phyloP scores from a whole-genome alignment of 306 rosid species.

The Chamaecrista fasciculata region DNA sequence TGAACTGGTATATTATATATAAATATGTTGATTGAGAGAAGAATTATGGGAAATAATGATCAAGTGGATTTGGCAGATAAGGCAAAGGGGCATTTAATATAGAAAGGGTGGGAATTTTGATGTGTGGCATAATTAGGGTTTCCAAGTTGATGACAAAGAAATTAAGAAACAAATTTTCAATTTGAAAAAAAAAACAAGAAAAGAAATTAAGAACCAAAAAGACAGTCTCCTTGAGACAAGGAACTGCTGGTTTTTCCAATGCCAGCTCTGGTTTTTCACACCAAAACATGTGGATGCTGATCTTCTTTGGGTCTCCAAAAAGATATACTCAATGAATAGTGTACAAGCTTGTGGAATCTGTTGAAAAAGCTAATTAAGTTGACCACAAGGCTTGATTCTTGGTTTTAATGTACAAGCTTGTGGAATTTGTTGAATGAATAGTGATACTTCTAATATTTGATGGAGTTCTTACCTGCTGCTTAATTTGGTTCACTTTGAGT shows the following conservation, averaged over 20 bases:
- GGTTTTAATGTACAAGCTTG: not conserved
- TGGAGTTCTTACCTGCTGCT: not conserved
- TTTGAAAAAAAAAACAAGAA: too few species aligned
- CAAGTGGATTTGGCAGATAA: slow-evolving; percentile 13
- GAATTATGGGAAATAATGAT: not conserved
- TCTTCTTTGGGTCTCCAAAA: slow-evolving; percentile 38
- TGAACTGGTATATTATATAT: too few species aligned
- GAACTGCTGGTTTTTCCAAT: slow-evolving; percentile 39
- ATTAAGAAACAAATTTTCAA: too few species aligned
- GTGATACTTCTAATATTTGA: not conserved
- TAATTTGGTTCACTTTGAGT: slow-evolving; percentile 6
- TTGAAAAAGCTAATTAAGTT: slow-evolving; percentile 7
- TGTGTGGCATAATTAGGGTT: not conserved
- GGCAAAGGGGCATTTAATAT: slow-evolving; percentile 6
- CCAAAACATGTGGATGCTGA: slow-evolving; percentile 42
- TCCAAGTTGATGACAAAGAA: slow-evolving; percentile 34
- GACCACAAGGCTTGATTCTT: slow-evolving; percentile 20
- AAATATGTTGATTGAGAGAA: too few species aligned
- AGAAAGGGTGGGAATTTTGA: slow-evolving; percentile 12
- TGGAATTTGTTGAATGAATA: slow-evolving; percentile 23
- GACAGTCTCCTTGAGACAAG: slow-evolving; percentile 45
- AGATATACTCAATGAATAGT: slow-evolving; percentile 28
- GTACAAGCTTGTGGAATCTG: slow-evolving; percentile 25
- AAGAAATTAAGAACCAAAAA: slow-evolving; percentile 1
- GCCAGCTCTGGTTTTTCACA: slow-evolving; percentile 43